Base-by-base conservation (phyloP, 345 rosid genomes). In the Populus simonii region DNA sequence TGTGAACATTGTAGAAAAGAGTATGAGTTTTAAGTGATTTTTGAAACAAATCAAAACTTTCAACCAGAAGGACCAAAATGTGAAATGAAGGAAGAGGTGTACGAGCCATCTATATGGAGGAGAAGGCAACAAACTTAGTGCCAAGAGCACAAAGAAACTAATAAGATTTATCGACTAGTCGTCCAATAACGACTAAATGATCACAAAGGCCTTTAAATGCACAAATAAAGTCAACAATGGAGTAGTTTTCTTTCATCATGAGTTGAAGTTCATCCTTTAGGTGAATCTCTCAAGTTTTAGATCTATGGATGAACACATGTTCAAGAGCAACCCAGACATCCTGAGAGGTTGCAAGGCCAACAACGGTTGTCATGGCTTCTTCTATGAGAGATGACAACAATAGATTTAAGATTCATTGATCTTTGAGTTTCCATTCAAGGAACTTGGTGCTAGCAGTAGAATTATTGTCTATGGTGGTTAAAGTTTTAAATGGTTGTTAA, bases 391-490 rank as follows among this genome's bases (percentile, higher is more conserved):
- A 63, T 1, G 35, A 63, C 6, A 63, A 3, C 0, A 63, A 3
- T 0, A 25, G 18, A 11, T 35, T 25, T 7, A 63, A 4, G 11
- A 63, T 12, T 1, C 11, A 2, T 63, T 63, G 35, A 13, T 63
- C 67, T 10, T 22, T 63, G 45, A 41, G 45, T 41, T 41, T 41
- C 13, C 45, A 41, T 9, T 41, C 12, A 41, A 41, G 13, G 13
- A 41, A 41, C 2, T 22, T 5, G 1, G 9, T 23, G 23, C 18
- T n/a, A 4, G 1, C 7, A 41, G 3, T 55, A n/a, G 23, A 18
- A 16, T 0, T 55, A n/a, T 0, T 23, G 1, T 17, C 0, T 41
- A 0, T 9, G 0, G 12, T 41, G 0, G 35, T 33, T 33, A 41
- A 8, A 2, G 45, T 0, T 9, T 41, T 3, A 41, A 3, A 41